Evolutionary conservation across 2,329 filamentous ascomycete species (phyloP).

Genomic region (Alternaria triticimaculans): DNA sequence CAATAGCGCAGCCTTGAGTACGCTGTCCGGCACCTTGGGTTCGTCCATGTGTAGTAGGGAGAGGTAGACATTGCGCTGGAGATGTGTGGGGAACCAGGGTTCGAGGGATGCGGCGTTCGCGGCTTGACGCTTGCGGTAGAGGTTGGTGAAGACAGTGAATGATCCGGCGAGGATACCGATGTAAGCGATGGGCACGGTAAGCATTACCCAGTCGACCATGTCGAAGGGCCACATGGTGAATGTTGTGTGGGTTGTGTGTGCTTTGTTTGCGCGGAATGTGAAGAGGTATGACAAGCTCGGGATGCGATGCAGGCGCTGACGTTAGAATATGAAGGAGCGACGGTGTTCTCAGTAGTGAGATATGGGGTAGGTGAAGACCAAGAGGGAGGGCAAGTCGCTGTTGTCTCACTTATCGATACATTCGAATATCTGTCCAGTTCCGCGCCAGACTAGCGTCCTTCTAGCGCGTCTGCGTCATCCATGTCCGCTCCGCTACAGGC

Average conservation of each 20-base stretch:
- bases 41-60: slow-evolving; percentile 84
- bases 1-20: slow-evolving; percentile 86
- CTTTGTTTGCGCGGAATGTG: background rate
- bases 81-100: slow-evolving; percentile 91
- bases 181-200: slow-evolving; percentile 88
- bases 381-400: slow-evolving; percentile 1
- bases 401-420: slow-evolving; percentile 19
- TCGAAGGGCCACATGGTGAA: slow-evolving; percentile 46
- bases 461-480: slow-evolving; percentile 10
- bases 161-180: slow-evolving; percentile 85
- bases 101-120: slow-evolving; percentile 80
- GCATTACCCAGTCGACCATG: slow-evolving; percentile 79
- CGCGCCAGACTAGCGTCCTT: slow-evolving; percentile 18
- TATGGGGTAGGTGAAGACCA: slow-evolving; percentile 10
- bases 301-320: background rate
- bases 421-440: slow-evolving; percentile 35
- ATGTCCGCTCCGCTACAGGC: background rate
- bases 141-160: slow-evolving; percentile 86
- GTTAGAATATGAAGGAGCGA: slow-evolving; percentile 21
- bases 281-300: background rate
- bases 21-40: slow-evolving; percentile 76
- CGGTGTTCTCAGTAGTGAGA: slow-evolving; percentile 15
- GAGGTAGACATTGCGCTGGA: slow-evolving; percentile 93
- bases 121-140: slow-evolving; percentile 92
- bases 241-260: slow-evolving; percentile 14